Percentiles rank a stretch among this genome's conserved stretches.
Evolutionary conservation across 176 grass and related monocot species (phyloP).

Genomic region (Pontederia crassipes): DNA sequence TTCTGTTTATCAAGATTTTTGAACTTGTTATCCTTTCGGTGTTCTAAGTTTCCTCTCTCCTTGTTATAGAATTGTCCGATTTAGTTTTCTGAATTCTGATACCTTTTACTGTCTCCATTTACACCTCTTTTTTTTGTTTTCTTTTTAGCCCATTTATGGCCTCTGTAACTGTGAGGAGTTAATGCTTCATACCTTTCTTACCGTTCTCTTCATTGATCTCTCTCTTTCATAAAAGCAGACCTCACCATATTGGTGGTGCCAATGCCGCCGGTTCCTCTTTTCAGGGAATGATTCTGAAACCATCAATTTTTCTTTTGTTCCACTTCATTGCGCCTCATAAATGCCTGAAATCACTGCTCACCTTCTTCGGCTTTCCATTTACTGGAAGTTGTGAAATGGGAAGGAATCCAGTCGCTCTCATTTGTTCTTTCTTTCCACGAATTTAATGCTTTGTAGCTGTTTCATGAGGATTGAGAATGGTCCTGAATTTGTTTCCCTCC

Average conservation of each 20-base stretch:
- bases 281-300: constrained; percentile 1
- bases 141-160: constrained; percentile 14
- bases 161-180: constrained; percentile 14
- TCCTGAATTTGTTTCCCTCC: background rate
- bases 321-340: constrained; percentile 7
- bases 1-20: too few species aligned
- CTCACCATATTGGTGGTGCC: background rate
- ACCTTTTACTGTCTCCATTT: background rate
- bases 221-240: constrained; percentile 11
- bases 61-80: background rate
- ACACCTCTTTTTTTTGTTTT: background rate
- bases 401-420: background rate
- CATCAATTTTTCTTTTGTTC: background rate
- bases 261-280: background rate
- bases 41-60: too few species aligned
- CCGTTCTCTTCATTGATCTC: background rate
- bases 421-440: background rate
- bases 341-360: constrained; percentile 35
- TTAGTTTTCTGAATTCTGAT: background rate
- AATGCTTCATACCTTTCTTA: constrained; percentile 5
- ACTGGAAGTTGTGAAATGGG: background rate
- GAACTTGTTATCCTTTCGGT: too few species aligned
- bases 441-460: background rate
- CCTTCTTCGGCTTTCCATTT: constrained; percentile 21
- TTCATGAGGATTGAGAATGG: background rate